Base-by-base conservation (phyloP, 2,329 filamentous ascomycete species). In the Colletotrichum zoysiae region DNA sequence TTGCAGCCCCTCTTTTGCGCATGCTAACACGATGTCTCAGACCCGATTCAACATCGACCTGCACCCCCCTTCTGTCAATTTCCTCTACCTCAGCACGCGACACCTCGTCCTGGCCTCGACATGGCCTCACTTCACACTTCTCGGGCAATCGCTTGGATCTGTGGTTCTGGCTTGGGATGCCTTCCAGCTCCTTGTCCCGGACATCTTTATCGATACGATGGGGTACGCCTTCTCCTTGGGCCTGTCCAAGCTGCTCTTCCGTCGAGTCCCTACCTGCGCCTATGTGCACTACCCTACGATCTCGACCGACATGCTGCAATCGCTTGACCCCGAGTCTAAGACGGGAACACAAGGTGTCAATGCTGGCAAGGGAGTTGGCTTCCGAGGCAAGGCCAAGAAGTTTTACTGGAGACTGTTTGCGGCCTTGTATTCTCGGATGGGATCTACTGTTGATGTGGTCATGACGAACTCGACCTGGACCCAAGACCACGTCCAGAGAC, bases 391-490 rank as follows among this genome's bases (percentile, higher is more conserved):
- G 7, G 85, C 85, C 61, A 99, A 99, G 84, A 91, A 88, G 76
- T 80, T 86, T 20, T 99, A 99, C 84, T 99, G 96, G 96, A 85
- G 91, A 74, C 78, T 92, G 1, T 99, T 99, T 78, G 95, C 96
- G 0, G 84, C 85, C 56, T 81, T 97, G 2, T 99, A 99, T 83
- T 91, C 92, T 57, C 90, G 89, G 83, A 92, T 97, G 56, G 96
- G 96, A 30, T 89, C 92, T 30, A 91, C 92, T 20, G 89, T 98
- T 56, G 95, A 99, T 78, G 89, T 97, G 0, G 95, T 98, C 75
- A 97, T 98, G 94, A 97, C 96, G 70, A 99, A 99, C 82, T 97
- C 94, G 6, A 93, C 89, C 70, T 99, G 96, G 96, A 99, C 96
- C 0, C 92, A 96, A 75, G 87, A 84, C 1, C 95, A 98, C 78